Conservation (phyloP, 345 rosid species). For the Rhizophora mangle region DNA sequence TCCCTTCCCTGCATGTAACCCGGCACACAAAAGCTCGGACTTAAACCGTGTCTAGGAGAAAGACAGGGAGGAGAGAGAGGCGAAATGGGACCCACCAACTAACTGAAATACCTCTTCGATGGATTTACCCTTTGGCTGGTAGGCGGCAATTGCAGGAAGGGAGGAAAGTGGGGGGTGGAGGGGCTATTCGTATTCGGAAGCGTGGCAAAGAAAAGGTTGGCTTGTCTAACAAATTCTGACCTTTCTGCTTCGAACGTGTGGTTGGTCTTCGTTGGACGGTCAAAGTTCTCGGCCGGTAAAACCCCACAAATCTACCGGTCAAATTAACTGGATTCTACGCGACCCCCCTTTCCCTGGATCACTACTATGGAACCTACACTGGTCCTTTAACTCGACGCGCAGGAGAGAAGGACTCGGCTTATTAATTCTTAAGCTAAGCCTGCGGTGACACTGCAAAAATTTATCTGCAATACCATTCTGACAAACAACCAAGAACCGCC, state of each 20-base stretch:
- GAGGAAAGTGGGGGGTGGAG: fast-evolving
- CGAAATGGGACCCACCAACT: background rate
- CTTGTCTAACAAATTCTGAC: conserved; percentile 6
- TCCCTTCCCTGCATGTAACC: no score
- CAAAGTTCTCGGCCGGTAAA: conserved; percentile 2
- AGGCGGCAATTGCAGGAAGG: no score
- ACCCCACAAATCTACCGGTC: conserved; percentile 3
- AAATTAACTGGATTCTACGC: background rate
- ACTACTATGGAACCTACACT: background rate
- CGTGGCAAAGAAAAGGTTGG: conserved; percentile 8
- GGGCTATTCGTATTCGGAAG: background rate
- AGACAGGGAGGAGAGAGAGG: background rate
- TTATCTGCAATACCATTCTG: no score
- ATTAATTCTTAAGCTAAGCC: no score
- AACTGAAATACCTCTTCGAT: background rate
- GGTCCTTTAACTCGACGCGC: background rate
- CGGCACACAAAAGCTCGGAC: no score
- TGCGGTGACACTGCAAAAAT: no score
- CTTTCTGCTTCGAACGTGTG: conserved; percentile 4
- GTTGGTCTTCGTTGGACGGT: background rate
- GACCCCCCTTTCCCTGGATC: background rate
- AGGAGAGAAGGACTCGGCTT: background rate
- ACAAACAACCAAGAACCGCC: no score
- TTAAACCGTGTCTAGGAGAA: no score
- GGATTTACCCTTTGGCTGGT: background rate